Base-by-base conservation (phyloP, 2,329 filamentous ascomycete species). In the Penicillium sp. region DNA sequence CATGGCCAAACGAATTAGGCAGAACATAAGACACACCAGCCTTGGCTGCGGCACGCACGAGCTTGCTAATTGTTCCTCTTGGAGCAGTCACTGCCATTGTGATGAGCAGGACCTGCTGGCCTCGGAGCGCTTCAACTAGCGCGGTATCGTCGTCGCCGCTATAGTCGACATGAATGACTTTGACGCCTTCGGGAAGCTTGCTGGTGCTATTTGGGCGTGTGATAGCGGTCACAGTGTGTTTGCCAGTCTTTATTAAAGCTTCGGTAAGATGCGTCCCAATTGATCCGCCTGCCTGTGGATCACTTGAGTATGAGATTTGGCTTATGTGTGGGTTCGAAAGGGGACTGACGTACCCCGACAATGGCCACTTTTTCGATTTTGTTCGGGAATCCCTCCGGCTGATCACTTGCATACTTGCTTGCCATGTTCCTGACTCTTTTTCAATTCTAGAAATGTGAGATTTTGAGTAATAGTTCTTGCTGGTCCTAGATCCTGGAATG, bases 51-150 rank as follows among this genome's bases (percentile, higher is more conserved):
- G 60, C 56, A 7, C 37, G 28, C 1, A 56, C 26, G 4, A 62
- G 50, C 44, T 58, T 62, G 44, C 22, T 51, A 50, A 59, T 44
- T 15, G 60, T 56, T 28, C 40, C 60, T 5, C 30, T 44, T 3
- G 55, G 56, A 1, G 56, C 60, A 2, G 35, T 42, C 3, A 58
- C 17, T 8, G 55, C 15, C 42, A 62, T 56, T 2, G 60, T 62
- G n/a, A 62, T 57, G n/a, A 62, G 44, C 12, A 62, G 38, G 2
- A 33, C 51, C 13, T 62, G 60, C 6, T 62, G 60, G n/a, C 60
- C 60, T 19, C 26, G 42, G 10, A 62, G 37, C 7, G 50, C 60
- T n/a, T 58, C 56, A 4, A 62, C 51, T 5, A 56, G 35, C 17
- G 17, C 35, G 2, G 53, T 22, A 30, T 60, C 58, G 10, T 60